These are phyloP conservation scores for Trypanosoma grayi DNA, from an alignment of 208 protist genomes.

Conservation along the genomic window DNA sequence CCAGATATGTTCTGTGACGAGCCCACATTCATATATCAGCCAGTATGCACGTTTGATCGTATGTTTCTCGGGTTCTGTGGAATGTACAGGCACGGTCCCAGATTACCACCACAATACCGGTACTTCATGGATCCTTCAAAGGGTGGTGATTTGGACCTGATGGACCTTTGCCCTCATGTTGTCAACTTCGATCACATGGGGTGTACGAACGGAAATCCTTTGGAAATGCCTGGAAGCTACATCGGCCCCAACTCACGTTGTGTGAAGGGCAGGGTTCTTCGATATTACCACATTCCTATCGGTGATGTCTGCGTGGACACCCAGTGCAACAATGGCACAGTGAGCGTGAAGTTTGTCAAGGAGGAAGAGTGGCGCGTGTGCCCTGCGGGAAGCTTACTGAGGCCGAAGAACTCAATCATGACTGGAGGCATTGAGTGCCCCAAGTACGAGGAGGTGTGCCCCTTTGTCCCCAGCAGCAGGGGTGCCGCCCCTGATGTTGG, in stretches of 20 bases:
- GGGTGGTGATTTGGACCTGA: conserved; percentile 23
- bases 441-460: conserved; percentile 41
- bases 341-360: conserved; percentile 7
- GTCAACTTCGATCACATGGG: conserved; percentile 2
- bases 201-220: conserved; percentile 21
- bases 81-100: not conserved
- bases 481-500: not conserved
- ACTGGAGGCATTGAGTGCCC: conserved; percentile 37
- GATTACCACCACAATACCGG: conserved; percentile 29
- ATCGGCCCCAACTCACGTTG: conserved; percentile 20
- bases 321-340: conserved; percentile 2
- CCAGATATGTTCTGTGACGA: conserved; percentile 32
- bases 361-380: conserved; percentile 16
- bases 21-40: not conserved
- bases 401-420: conserved; percentile 9
- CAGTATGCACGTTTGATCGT: conserved; percentile 34
- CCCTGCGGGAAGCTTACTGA: conserved; percentile 1
- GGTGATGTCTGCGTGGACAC: conserved; percentile 24
- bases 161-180: conserved; percentile 57
- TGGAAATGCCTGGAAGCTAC: conserved; percentile 19
- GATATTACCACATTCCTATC: not conserved
- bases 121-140: conserved; percentile 32
- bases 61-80: conserved; percentile 27
- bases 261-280: conserved; percentile 8
- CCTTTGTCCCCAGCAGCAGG: not conserved